Percentiles rank a stretch among this genome's conserved stretches.
Evolutionary conservation across 192 early-diverging fungal genomes (phyloP).

Genomic region (Phlyctochytrium arcticum): DNA sequence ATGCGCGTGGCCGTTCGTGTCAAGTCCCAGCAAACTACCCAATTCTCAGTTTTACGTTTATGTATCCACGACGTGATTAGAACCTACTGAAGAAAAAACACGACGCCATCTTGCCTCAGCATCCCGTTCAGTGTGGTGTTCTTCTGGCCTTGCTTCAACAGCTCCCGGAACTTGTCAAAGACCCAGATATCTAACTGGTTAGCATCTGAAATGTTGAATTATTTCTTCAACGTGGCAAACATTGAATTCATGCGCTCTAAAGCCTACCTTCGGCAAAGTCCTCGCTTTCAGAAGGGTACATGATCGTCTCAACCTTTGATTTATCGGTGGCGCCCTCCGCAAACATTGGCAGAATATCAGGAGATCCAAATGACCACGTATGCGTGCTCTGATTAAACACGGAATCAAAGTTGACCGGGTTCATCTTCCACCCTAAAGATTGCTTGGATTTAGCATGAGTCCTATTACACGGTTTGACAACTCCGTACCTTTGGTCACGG

Average conservation of each 20-base stretch:
- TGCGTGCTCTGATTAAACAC: constrained; percentile 90
- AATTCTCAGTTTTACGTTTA: not conserved
- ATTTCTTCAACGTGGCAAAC: not conserved
- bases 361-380: constrained; percentile 97
- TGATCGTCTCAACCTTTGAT: constrained; percentile 76
- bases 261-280: constrained; percentile 69
- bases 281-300: constrained; percentile 84
- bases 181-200: constrained; percentile 87
- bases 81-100: constrained; percentile 81
- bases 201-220: constrained; percentile 54
- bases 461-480: no score
- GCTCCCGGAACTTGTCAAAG: constrained; percentile 72
- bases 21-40: constrained; percentile 75
- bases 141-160: constrained; percentile 54
- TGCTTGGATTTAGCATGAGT: not conserved
- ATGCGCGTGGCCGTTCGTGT: constrained; percentile 90
- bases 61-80: not conserved
- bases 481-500: constrained; percentile 80
- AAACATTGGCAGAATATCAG: constrained; percentile 98
- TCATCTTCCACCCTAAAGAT: constrained; percentile 85
- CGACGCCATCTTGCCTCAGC: constrained; percentile 71
- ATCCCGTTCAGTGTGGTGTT: constrained; percentile 45
- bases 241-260: not conserved
- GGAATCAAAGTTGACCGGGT: constrained; percentile 95
- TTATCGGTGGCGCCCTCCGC: constrained; percentile 82